Evolutionary conservation across 139 green algal species (phyloP), one percentile per base, ranked within the genome.

Genomic region (Picochlorum sp.): DNA sequence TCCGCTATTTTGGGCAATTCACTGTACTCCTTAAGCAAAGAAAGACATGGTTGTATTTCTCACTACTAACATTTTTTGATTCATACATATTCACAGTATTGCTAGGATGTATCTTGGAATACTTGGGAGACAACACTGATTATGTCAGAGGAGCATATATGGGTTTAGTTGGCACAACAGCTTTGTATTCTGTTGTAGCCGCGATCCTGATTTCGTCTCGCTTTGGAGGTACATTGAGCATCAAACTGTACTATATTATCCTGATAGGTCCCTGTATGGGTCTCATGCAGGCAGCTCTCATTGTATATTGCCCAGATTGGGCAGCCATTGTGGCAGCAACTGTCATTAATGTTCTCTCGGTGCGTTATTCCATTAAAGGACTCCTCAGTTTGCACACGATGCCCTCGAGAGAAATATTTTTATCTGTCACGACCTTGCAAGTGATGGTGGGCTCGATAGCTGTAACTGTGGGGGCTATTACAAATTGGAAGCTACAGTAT

Each of bases 271-370:
- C 47, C 10, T 54, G n/a, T 21, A 54, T 54, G n/a, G 16, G 18
- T 10, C 47, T 54, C 8, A 26, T 54, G 6, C 47, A 54, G 47
- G n/a, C n/a, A 54, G 16, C n/a, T 7, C 16, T 54, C 47, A 54
- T 54, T 54, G 47, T 21, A 3, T 54, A 54, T 54, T 20, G 47
- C 47, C 47, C 47, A 20, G 47, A 54, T 54, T 54, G 47, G 47
- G 16, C 47, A 9, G 47, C 47, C 47, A 20, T 54, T 20, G n/a
- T 54, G 5, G 47, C 47, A 9, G 47, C 47, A 20, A 54, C 47
- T 18, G 47, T 54, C 47, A 20, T 54, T 21, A 54, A 54, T 21
- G 47, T 21, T 26, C n/a, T 54, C 47, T 20, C 16, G 8, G 47
- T 54, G 6, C 16, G 47, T 26, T 26, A 21, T 54, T 26, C 47